phyloP scores from a whole-genome alignment of 2,329 filamentous ascomycete species.

The Ophiocordyceps camponoti-leonardi region DNA sequence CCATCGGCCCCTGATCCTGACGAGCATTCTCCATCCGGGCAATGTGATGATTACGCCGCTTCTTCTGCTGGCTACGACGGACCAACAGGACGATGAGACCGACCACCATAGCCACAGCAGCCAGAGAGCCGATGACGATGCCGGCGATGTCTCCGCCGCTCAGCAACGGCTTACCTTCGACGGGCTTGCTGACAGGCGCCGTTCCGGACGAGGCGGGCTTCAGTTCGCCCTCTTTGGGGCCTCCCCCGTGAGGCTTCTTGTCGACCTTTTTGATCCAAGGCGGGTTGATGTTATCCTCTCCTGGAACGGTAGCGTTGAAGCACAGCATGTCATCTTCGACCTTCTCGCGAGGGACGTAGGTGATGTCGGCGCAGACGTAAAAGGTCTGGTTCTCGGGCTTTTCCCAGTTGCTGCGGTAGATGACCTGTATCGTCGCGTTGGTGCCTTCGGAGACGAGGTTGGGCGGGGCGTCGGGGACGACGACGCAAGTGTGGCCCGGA shows the following conservation, averaged over 20 bases:
- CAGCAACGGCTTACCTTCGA: constrained; percentile 3
- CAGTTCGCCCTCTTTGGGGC: neutral
- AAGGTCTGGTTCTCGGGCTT: constrained; percentile 24
- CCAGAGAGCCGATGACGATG: neutral
- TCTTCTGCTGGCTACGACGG: constrained; percentile 1
- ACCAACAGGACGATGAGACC: neutral
- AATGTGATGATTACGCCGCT: neutral
- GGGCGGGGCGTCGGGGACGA: constrained; percentile 15
- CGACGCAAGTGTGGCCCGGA: constrained; percentile 28
- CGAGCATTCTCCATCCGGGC: constrained; percentile 2
- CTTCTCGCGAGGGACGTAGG: constrained; percentile 16
- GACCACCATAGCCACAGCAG: neutral
- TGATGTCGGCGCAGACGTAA: constrained; percentile 32
- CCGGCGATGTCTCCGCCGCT: constrained; percentile 1
- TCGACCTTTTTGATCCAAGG: constrained; percentile 2
- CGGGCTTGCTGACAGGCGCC: too few relatives aligned
- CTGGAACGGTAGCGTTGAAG: constrained; percentile 23
- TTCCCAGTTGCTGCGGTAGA: constrained; percentile 26
- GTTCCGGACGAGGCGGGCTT: neutral
- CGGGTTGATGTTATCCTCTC: constrained; percentile 5
- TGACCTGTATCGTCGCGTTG: constrained; percentile 30
- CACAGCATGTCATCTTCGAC: constrained; percentile 19
- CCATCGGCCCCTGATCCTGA: neutral
- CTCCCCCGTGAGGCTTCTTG: neutral
- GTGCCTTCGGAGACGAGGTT: constrained; percentile 16